Evolutionary conservation across 2,329 filamentous ascomycete genomes (phyloP), one percentile per base, ranked within the genome.

Genomic region (Paecilomyces formosus): DNA sequence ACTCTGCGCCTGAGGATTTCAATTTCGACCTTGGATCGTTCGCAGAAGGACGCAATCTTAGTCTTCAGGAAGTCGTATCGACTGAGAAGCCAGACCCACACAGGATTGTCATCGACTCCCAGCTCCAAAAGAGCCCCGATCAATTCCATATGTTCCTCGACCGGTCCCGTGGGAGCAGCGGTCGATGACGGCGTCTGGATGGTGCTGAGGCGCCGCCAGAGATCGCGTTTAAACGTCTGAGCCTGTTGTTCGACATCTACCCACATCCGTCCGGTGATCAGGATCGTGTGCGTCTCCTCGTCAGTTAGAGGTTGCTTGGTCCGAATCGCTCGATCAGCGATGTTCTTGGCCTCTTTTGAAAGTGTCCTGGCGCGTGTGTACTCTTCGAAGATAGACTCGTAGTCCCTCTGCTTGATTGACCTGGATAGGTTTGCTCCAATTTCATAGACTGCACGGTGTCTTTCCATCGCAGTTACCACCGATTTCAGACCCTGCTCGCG

Each of bases 211-310:
- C 85, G 87, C 68, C 88, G 87, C 92, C 94, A 97, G 7, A 95
- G 79, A 58, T 96, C 91, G 12, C 90, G 84, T 76, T 97, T 97
- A 77, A 97, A 95, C 1, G 79, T 74, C 62, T 92, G 86, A 21
- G 97, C 86, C 67, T 97, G 93, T 53, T 90, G 85, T 61, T 95
- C 88, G 9, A 97, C 90, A 71, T 97, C 92, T 62, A 89, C 83
- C 94, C 94, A 99, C 88, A 99, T 95, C 55, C 92, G 86, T 6
- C 89, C 92, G 7, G 92, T 92, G 53, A 96, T 82, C 53, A 99
- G 79, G 60, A 99, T 87, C 61, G 92, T 88, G 71, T 96, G 90
- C 12, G 94, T 83, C 68, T 97, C 87, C 21, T 85, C 79, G 67
- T 97, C 92, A 12, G 84, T 86, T 8, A 93, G 83, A 9, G 84